Base-by-base conservation (phyloP, 2,329 filamentous ascomycete species). In the Ascocoryne sarcoides region DNA sequence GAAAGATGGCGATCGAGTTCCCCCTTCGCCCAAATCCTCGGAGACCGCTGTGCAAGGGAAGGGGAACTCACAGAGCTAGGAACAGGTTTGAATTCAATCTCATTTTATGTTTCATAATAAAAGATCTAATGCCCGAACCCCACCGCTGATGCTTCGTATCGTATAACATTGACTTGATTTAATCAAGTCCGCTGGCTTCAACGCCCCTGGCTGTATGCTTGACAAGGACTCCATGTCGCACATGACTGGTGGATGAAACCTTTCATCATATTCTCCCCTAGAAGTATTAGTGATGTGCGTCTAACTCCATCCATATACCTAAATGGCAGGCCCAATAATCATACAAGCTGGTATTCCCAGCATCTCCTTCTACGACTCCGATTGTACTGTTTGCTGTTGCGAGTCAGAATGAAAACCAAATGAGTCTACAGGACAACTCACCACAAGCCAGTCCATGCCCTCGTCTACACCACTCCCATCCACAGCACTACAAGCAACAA, bases 371-470 rank as follows among this genome's bases (percentile, higher is more conserved):
- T 17, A 35, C 7, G 8, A 14, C n/a, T 60, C 58, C 37, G 55
- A 53, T 44, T 59, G 55, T 36, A 62, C 59, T 14, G 60, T 62
- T 58, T 62, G 54, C 59, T 61, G 34, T 14, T 14, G 23, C 7
- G 16, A 20, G 16, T 36, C 23, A 40, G 32, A 17, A n/a, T 16
- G n/a, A 1, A 2, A n/a, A 30, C 12, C 5, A 4, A 18, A 30
- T 7, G 18, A 15, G 7, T 10, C 10, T 10, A 10, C 4, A 30
- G 15, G 31, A 29, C 34, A 30, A 55, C 47, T 55, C 49, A 55
- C 57, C 48, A 93, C 88, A 60, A 98, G 70, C 92, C 92, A 98
- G 65, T 98, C 92, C 92, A 98, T 98, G 45, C 92, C 92, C 66
- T 98, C 92, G 48, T 82, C 86, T 32, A 98, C 85, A 62, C 92